These are phyloP conservation scores for Trichophyton equinum DNA, from an alignment of 2,329 filamentous ascomycete species.

Conservation along the genomic window DNA sequence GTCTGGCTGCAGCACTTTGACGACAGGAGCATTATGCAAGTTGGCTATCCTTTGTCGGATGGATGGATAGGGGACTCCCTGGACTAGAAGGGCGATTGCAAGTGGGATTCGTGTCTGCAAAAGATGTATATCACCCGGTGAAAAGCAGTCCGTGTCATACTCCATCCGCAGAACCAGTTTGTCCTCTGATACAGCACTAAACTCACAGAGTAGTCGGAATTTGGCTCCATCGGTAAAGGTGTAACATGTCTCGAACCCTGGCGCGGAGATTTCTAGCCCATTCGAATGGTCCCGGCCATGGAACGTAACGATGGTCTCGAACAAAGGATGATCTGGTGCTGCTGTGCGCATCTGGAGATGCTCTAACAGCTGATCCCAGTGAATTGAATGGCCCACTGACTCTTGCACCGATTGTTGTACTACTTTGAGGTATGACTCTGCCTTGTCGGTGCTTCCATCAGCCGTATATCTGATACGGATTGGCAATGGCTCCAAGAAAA, in stretches of 20 bases:
- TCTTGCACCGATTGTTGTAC: no score
- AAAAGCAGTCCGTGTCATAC: background rate
- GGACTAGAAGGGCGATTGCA: background rate
- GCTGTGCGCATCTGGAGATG: background rate
- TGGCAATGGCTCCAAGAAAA: constrained; percentile 23
- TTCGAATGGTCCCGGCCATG: no score
- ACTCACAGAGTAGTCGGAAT: no score
- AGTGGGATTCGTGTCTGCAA: background rate
- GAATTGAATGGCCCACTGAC: no score
- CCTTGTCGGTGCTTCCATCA: background rate
- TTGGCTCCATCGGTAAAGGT: no score
- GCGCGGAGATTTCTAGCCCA: no score
- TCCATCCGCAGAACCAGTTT: background rate
- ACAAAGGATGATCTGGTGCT: no score
- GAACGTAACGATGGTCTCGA: no score
- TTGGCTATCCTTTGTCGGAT: background rate
- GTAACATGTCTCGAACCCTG: no score
- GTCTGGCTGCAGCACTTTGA: background rate
- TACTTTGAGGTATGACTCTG: no score
- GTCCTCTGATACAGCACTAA: background rate
- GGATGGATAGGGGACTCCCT: background rate
- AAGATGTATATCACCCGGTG: background rate
- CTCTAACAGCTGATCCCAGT: no score
- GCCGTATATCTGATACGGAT: constrained; percentile 13
- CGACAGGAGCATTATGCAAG: background rate